phyloP scores from a whole-genome alignment of 2,329 filamentous ascomycete species.

The Mollisiaceae sp. region DNA sequence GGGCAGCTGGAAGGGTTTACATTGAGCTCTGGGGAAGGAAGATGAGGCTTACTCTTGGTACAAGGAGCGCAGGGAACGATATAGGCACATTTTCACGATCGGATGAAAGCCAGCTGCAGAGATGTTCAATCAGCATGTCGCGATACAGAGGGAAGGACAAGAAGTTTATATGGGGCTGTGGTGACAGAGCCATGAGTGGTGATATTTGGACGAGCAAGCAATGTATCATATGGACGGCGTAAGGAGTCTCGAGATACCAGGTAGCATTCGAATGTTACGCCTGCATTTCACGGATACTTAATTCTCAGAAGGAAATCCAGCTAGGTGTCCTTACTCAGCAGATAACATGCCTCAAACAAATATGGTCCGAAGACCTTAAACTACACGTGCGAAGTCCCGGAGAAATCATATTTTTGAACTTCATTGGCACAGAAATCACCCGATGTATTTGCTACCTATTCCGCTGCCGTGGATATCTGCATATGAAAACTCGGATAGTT shows the following conservation, averaged over 20 bases:
- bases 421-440: too few species aligned
- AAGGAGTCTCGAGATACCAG: slow-evolving; percentile 17
- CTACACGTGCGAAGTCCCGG: too few species aligned
- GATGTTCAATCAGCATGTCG: neutral
- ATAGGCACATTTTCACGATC: neutral
- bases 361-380: slow-evolving; percentile 10
- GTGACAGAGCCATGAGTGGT: neutral
- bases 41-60: slow-evolving; percentile 22
- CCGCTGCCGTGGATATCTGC: too few species aligned
- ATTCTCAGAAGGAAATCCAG: too few species aligned
- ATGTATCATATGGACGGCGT: slow-evolving; percentile 20
- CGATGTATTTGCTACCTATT: too few species aligned
- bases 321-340: too few species aligned
- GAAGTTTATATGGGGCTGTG: neutral
- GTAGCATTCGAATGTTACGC: slow-evolving; percentile 16
- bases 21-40: slow-evolving; percentile 35
- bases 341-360: too few species aligned
- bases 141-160: neutral
- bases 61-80: neutral
- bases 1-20: slow-evolving; percentile 56
- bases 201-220: neutral
- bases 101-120: neutral
- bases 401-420: too few species aligned
- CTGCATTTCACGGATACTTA: neutral
- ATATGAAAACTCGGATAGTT: too few species aligned